Conservation (phyloP, 2,329 filamentous ascomycete genomes). For the Magnaporthales sp. region DNA sequence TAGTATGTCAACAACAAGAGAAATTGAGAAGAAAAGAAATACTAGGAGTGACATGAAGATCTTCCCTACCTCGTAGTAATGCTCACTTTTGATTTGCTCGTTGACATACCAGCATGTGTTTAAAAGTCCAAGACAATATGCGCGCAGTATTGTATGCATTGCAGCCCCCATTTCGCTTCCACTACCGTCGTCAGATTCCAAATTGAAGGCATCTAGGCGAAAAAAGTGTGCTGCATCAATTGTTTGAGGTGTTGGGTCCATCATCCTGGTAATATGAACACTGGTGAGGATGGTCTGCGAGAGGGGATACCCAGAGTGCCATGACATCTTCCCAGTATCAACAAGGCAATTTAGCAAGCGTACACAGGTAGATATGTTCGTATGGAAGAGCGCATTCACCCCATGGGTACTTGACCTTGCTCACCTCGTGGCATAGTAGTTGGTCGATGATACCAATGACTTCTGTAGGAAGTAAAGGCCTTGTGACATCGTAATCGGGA, state of each 20-base stretch:
- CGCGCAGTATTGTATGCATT: constrained; percentile 60
- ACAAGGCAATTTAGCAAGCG: neutral
- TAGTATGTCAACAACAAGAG: neutral
- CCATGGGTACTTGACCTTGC: constrained; percentile 10
- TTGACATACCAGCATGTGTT: constrained; percentile 79
- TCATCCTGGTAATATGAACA: constrained; percentile 75
- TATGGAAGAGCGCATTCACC: neutral
- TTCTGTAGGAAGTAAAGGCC: constrained; percentile 63
- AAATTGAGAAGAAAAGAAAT: neutral
- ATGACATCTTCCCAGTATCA: constrained; percentile 63
- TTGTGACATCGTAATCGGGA: constrained; percentile 68
- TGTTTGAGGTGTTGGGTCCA: constrained; percentile 58
- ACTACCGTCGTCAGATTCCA: constrained; percentile 16
- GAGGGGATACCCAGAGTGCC: constrained; percentile 92
- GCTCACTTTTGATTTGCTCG: constrained; percentile 66
- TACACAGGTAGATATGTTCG: neutral
- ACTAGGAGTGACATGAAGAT: neutral
- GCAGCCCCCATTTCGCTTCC: constrained; percentile 14
- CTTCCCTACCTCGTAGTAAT: constrained; percentile 72
- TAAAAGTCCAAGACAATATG: constrained; percentile 78
- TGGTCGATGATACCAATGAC: constrained; percentile 92
- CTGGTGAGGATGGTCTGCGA: constrained; percentile 94
- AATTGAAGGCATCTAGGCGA: constrained; percentile 20
- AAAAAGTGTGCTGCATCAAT: constrained; percentile 60
- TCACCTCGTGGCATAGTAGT: constrained; percentile 77